Conservation (phyloP, 345 rosid species). For the Mallotus nudiflorus region DNA sequence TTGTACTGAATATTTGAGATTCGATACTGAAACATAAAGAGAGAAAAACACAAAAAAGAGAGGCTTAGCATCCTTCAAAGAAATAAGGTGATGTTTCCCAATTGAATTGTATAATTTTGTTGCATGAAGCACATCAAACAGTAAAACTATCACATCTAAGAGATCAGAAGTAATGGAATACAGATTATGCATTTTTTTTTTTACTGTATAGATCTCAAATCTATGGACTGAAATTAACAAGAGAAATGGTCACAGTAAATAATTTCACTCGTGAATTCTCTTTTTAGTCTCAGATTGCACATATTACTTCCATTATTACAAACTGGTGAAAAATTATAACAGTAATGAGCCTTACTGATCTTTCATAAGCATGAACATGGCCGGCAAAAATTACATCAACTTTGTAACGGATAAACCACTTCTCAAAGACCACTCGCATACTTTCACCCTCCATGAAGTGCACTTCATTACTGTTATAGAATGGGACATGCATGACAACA, state of each 20-base stretch:
- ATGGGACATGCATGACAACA: constrained; percentile 85
- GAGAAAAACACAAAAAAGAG: no score
- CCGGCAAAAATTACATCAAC: constrained; percentile 92
- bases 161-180: neutral
- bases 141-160: neutral
- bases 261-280: neutral
- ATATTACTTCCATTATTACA: neutral
- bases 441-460: constrained; percentile 98
- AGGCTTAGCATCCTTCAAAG: neutral
- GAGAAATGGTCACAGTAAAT: neutral
- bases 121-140: neutral
- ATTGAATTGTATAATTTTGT: neutral
- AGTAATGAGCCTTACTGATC: constrained; percentile 66
- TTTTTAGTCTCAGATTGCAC: neutral
- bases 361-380: constrained; percentile 98
- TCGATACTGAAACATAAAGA: constrained; percentile 54
- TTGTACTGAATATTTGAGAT: constrained; percentile 76
- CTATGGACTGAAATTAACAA: neutral
- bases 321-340: neutral
- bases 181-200: neutral
- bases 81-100: neutral
- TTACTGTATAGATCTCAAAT: neutral
- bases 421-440: constrained; percentile 77
- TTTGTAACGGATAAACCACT: constrained; percentile 63
- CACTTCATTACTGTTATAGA: constrained; percentile 82